Evolutionary conservation across 805 yeast species (phyloP).

Genomic region (Candida endomychidarum): DNA sequence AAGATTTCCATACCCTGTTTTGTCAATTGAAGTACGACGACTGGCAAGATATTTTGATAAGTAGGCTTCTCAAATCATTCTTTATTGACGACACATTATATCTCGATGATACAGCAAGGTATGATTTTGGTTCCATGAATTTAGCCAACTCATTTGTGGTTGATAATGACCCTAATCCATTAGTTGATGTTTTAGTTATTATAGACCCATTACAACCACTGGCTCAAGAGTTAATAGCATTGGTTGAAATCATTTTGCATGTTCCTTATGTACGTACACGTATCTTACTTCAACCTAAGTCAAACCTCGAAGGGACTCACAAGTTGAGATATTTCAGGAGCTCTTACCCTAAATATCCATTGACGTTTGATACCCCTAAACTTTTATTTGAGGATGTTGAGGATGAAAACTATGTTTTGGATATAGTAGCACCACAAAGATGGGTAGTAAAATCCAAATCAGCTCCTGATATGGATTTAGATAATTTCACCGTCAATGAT

Average conservation of each 20-base stretch:
- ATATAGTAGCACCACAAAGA: conserved; percentile 58
- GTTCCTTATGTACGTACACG: conserved; percentile 53
- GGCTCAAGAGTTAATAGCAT: conserved; percentile 61
- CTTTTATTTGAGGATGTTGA: neutral
- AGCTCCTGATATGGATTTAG: conserved; percentile 49
- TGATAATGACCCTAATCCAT: conserved; percentile 25
- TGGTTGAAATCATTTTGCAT: conserved; percentile 40
- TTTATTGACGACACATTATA: conserved; percentile 42
- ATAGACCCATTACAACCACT: conserved; percentile 72
- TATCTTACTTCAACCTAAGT: conserved; percentile 59
- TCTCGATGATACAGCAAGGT: conserved; percentile 45
- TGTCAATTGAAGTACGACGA: conserved; percentile 22
- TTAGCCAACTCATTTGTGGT: conserved; percentile 27
- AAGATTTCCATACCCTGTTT: conserved; percentile 15
- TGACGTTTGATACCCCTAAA: conserved; percentile 22
- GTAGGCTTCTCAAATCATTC: conserved; percentile 45
- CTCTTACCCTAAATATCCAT: conserved; percentile 32
- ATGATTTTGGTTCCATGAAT: conserved; percentile 40
- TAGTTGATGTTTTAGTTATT: conserved; percentile 56
- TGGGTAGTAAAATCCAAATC: conserved; percentile 63
- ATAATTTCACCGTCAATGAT: conserved; percentile 45
- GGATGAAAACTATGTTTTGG: conserved; percentile 44
- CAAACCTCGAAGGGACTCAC: conserved; percentile 37
- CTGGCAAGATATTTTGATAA: conserved; percentile 48
- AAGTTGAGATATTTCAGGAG: conserved; percentile 62